Conservation (phyloP, 345 rosid genomes). For the Euphorbia peplus region DNA sequence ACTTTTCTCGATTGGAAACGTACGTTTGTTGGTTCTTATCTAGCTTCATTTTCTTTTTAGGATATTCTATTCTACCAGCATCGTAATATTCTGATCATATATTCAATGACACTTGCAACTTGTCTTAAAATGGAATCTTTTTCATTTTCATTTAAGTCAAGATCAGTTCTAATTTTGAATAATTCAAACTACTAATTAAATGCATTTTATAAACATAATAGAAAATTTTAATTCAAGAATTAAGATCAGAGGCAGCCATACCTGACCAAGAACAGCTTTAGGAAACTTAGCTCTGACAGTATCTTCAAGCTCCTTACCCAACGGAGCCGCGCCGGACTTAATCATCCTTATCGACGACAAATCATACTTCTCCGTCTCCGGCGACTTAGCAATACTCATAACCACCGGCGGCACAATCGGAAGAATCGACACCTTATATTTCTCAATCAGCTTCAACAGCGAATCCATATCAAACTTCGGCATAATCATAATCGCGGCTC, state of each 20-base stretch:
- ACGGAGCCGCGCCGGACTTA: conserved; percentile 84
- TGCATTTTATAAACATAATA: too few species aligned
- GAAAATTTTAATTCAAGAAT: too few species aligned
- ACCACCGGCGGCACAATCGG: conserved; percentile 84
- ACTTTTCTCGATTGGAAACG: too few species aligned
- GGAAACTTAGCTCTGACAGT: conserved; percentile 67
- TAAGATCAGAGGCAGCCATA: conserved; percentile 8
- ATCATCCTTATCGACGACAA: conserved; percentile 63
- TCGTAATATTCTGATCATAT: background rate
- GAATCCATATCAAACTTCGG: conserved; percentile 62
- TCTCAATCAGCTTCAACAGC: conserved; percentile 56
- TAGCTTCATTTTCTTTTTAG: background rate
- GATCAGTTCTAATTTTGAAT: background rate
- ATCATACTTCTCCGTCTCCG: conserved; percentile 64
- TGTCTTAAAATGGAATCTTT: background rate
- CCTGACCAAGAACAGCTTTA: conserved; percentile 86
- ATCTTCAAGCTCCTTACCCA: conserved; percentile 92
- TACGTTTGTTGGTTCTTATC: background rate
- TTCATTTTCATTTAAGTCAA: too few species aligned
- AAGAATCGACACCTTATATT: conserved; percentile 60
- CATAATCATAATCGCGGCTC: conserved; percentile 81
- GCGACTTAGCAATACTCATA: conserved; percentile 62
- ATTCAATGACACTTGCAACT: background rate
- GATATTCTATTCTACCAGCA: background rate
- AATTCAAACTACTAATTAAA: background rate